Evolutionary conservation across 352 stramenopile species (phyloP), one percentile per base, ranked within the genome.

Genomic region (Pythium phragmitis): DNA sequence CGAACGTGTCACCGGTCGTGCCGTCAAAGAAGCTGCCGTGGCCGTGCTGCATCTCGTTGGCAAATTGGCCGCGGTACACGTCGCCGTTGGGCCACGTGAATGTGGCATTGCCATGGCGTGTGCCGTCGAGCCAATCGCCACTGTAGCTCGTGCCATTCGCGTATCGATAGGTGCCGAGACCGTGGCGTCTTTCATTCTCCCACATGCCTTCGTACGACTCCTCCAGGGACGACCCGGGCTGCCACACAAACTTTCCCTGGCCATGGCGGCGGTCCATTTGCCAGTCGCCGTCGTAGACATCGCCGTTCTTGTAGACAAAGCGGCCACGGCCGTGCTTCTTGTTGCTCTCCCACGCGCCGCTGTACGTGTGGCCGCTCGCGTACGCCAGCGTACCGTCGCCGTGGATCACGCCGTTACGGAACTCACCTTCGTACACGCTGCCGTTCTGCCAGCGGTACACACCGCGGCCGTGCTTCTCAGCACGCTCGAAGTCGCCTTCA

Each of bases 21-120:
- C 70, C 69, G 48, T 67, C 74, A 30, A 71, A 72, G 62, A 96
- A 96, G 17, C 83, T 81, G 4, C 91, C 91, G 3, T 76, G 46
- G 23, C 89, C 89, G 41, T 96, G 80, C 60, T 95, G 87, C 75
- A 87, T 83, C 30, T 96, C 87, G 17, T 85, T 68, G 2, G 74
- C 71, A 50, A 97, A 97, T 13, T 88, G 62, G 12, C 91, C 89
- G 21, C 77, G 71, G 62, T 97, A 97, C 17, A 88, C 56, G 58
- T 97, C 87, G 11, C 86, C 89, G 41, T 92, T 97, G 1, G 77
- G 77, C 80, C 94, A 98, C 17, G 65, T 72, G 59, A 96, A 97
- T 9, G 63, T 69, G 12, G 91, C 93, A 7, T 72, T 69, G 23
- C 94, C 93, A 13, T 97, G 67, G 9, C 88, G 79, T 16, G 73